Conservation (phyloP, 2,329 filamentous ascomycete genomes). For the Aspergillus chevalieri region DNA sequence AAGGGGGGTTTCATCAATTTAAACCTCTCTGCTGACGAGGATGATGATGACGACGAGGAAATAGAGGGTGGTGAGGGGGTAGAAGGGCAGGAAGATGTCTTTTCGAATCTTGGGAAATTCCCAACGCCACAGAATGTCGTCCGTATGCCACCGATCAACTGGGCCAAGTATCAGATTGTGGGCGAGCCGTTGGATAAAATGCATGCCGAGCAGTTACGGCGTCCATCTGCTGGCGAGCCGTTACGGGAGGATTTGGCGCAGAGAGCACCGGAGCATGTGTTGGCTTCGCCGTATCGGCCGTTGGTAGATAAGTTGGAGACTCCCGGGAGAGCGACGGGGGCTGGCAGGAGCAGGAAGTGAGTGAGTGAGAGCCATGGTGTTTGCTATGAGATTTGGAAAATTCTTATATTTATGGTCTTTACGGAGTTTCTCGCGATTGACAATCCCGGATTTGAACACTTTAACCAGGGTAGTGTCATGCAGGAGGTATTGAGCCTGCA, state of each 20-base stretch:
- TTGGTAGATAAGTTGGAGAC: constrained; percentile 48
- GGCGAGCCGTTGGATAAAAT: constrained; percentile 77
- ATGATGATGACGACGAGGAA: constrained; percentile 25
- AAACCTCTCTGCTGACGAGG: constrained; percentile 30
- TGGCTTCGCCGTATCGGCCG: constrained; percentile 56
- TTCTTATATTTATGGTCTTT: constrained; percentile 1
- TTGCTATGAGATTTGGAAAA: constrained; percentile 10
- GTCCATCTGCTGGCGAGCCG: constrained; percentile 48
- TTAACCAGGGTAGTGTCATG: too few species aligned
- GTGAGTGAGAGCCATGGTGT: not conserved
- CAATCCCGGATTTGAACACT: too few species aligned
- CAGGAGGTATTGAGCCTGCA: too few species aligned
- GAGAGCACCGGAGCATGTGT: constrained; percentile 44
- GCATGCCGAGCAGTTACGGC: constrained; percentile 68
- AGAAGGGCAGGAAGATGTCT: not conserved
- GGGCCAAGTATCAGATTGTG: constrained; percentile 88
- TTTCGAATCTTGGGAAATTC: constrained; percentile 53
- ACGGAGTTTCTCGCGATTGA: too few species aligned
- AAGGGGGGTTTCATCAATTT: constrained; percentile 25
- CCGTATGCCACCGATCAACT: constrained; percentile 84
- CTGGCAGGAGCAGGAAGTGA: constrained; percentile 26
- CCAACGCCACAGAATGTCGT: constrained; percentile 76
- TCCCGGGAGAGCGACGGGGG: constrained; percentile 17
- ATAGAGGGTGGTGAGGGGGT: constrained; percentile 7
- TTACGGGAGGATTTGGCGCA: constrained; percentile 26